These are phyloP conservation scores for Cladosporium cucumerinum DNA, from an alignment of 2,329 filamentous ascomycete genomes.

Conservation along the genomic window DNA sequence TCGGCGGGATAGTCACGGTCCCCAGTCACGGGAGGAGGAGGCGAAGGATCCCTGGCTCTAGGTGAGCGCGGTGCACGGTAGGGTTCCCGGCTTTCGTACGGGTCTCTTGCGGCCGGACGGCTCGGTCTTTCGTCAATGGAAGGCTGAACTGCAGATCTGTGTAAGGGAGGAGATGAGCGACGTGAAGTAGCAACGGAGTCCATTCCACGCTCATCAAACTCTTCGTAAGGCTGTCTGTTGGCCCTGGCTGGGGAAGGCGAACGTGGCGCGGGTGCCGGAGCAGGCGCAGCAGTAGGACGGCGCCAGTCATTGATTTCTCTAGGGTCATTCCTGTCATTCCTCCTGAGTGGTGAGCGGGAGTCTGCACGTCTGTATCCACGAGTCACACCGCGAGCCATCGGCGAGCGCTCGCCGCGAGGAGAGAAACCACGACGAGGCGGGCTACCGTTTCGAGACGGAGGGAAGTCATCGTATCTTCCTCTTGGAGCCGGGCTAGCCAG, in stretches of 20 bases:
- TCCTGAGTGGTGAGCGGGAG: conserved; percentile 53
- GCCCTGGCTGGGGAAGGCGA: conserved; percentile 50
- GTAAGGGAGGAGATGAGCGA: conserved; percentile 58
- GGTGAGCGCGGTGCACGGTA: conserved; percentile 33
- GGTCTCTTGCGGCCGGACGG: conserved; percentile 26
- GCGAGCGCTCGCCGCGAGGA: conserved; percentile 37
- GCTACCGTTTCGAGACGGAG: conserved; percentile 37
- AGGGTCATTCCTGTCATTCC: conserved; percentile 49
- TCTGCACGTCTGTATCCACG: conserved; percentile 44
- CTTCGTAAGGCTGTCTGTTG: conserved; percentile 32
- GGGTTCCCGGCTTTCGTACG: conserved; percentile 17
- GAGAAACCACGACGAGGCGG: conserved; percentile 42
- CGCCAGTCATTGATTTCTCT: conserved; percentile 50
- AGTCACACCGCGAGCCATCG: conserved; percentile 30
- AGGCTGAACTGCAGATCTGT: conserved; percentile 44
- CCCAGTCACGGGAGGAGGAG: conserved; percentile 27
- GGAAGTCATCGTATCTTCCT: conserved; percentile 45
- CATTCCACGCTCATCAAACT: conserved; percentile 50
- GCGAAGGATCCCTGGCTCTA: conserved; percentile 22
- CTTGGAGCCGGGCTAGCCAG: conserved; percentile 39
- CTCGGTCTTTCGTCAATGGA: conserved; percentile 30
- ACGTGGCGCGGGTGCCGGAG: conserved; percentile 40
- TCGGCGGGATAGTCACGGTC: conserved; percentile 24
- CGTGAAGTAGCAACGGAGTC: conserved; percentile 58
- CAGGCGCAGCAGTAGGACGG: conserved; percentile 9